Evolutionary conservation across 768 basidiomycete species (phyloP), one percentile per base, ranked within the genome.

Genomic region (Tricholoma flavovirens): DNA sequence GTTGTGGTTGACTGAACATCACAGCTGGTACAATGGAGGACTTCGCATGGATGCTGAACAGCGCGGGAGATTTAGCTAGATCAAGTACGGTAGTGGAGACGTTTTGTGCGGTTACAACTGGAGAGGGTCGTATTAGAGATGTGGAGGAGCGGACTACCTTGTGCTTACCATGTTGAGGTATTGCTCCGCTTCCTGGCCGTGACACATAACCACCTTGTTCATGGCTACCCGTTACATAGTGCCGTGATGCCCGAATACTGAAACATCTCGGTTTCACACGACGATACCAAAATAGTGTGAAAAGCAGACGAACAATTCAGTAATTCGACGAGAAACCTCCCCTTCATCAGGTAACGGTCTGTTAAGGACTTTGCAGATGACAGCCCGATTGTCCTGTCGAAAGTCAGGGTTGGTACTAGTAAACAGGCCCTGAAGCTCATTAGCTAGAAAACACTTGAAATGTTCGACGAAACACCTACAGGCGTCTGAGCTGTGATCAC

Each of bases 331-430:
- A 14, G 65, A 53, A 1, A 83, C 75, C 55, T 80, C 77, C 8
- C 60, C 67, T 48, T 81, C 77, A 42, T 74, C 67, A 8, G 82
- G 79, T 7, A 64, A 46, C 2, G 69, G 61, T 53, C 87, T 68
- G 33, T 71, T 69, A 1, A 90, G 66, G 17, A 93, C 78, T n/a
- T 64, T 69, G 5, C 82, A 79, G 15, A 87, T 73, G 8, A 81
- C 74, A 35, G 66, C 67, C 15, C 81, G 72, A 50, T 84, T 80
- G 8, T 62, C 62, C 12, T 64, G 46, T 17, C 71, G 64, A 55
- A 89, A 68, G 30, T 71, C 68, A 15, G 83, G 74, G 5, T 69
- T 72, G 30, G 70, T 64, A 14, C 72, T 66, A 14, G 70, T 73
- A 62, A 88, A 83, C 8, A 83, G 59, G 19, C 61, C 59, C 76